Evolutionary conservation across 2,329 filamentous ascomycete genomes (phyloP).

Genomic region (Aspergillus proliferans): DNA sequence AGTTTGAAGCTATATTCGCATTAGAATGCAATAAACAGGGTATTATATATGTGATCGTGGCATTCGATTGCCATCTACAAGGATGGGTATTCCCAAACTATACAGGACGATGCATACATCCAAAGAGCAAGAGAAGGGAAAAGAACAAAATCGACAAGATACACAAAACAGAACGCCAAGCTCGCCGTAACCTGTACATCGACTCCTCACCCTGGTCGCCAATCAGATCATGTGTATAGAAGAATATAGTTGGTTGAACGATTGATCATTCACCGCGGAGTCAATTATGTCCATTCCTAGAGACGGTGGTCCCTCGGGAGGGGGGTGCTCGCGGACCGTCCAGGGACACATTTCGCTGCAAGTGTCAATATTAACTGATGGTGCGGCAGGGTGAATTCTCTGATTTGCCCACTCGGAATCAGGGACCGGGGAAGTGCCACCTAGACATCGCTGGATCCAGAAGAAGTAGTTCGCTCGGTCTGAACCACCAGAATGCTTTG

Average conservation of each 20-base stretch:
- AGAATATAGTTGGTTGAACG: slow-evolving; percentile 30
- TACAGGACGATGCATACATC: neutral
- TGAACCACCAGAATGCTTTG: slow-evolving; percentile 17
- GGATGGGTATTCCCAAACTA: neutral
- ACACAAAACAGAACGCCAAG: neutral
- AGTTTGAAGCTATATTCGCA: no score
- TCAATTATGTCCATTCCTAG: slow-evolving; percentile 29
- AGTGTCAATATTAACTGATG: slow-evolving; percentile 27
- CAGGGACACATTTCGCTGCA: slow-evolving; percentile 36
- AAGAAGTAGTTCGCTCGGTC: slow-evolving; percentile 30
- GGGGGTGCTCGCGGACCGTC: slow-evolving; percentile 34
- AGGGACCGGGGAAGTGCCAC: slow-evolving; percentile 19
- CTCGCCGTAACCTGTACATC: neutral
- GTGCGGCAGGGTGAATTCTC: slow-evolving; percentile 33
- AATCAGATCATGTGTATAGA: slow-evolving; percentile 29
- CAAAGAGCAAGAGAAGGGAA: neutral
- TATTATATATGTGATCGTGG: neutral
- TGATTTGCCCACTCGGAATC: slow-evolving; percentile 30
- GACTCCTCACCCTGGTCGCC: neutral
- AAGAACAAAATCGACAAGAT: neutral
- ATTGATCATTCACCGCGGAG: slow-evolving; percentile 25
- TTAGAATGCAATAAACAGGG: no score
- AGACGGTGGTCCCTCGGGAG: slow-evolving; percentile 25
- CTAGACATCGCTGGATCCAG: slow-evolving; percentile 30
- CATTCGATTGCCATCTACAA: neutral